A percentile compares a stretch with the other conserved stretches of the same genome.
Evolutionary conservation across 768 basidiomycete genomes (phyloP).

Genomic region (Suillus paluster): DNA sequence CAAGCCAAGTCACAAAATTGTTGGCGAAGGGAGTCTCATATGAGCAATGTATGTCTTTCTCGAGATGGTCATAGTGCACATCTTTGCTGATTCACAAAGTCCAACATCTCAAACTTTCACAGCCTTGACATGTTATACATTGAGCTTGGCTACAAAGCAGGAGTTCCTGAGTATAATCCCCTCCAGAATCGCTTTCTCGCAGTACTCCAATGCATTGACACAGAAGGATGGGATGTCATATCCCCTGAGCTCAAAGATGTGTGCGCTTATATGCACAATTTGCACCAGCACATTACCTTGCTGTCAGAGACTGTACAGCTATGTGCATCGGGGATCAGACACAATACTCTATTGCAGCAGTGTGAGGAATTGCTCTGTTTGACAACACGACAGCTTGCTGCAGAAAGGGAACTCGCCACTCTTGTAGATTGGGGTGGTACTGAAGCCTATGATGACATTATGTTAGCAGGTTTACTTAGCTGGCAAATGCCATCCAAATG

Average conservation of each 20-base stretch:
- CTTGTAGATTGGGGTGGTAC: background rate
- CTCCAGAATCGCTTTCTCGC: too few species aligned
- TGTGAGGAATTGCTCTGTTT: too few species aligned
- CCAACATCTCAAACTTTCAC: background rate
- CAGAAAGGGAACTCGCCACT: background rate
- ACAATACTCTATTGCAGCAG: too few species aligned
- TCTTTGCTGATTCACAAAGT: background rate
- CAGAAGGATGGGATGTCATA: too few species aligned
- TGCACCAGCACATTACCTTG: too few species aligned
- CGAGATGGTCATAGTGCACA: background rate
- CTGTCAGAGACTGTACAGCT: too few species aligned
- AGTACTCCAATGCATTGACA: too few species aligned
- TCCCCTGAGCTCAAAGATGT: too few species aligned
- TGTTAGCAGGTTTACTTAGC: background rate
- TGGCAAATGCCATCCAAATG: background rate
- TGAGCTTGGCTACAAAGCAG: too few species aligned
- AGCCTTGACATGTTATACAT: background rate
- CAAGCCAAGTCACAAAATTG: background rate
- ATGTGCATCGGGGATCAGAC: too few species aligned
- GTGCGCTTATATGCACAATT: too few species aligned
- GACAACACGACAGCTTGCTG: background rate
- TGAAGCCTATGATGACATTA: background rate
- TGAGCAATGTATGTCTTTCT: background rate
- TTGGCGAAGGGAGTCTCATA: background rate
- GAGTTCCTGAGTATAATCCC: too few species aligned